phyloP scores from a whole-genome alignment of 2,329 filamentous ascomycete genomes.

The Microdochium nivale region DNA sequence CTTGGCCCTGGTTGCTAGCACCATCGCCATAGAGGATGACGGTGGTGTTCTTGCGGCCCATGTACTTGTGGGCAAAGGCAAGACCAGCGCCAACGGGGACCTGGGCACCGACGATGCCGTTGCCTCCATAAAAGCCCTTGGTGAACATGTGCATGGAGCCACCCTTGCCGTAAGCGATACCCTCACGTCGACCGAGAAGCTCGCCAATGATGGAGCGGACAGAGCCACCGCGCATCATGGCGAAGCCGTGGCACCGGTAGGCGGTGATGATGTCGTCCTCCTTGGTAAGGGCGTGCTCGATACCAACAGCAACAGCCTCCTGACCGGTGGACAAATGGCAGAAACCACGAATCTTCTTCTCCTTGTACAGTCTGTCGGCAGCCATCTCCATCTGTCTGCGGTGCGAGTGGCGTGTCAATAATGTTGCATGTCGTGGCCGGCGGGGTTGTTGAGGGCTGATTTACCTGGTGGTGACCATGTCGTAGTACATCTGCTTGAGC shows the following conservation, averaged over 20 bases:
- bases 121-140: constrained; percentile 95
- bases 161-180: constrained; percentile 97
- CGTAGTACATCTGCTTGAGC: constrained; percentile 97
- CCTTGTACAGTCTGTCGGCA: constrained; percentile 97
- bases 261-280: constrained; percentile 93
- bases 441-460: constrained; percentile 17
- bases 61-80: constrained; percentile 95
- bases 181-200: constrained; percentile 86
- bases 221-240: constrained; percentile 86
- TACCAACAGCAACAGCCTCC: constrained; percentile 93
- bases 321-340: constrained; percentile 97
- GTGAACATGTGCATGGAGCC: constrained; percentile 99
- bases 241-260: constrained; percentile 98
- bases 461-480: constrained; percentile 93
- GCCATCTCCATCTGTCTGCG: constrained; percentile 98
- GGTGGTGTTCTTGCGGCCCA: constrained; percentile 73
- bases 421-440: constrained; percentile 5
- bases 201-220: constrained; percentile 94
- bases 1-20: constrained; percentile 97
- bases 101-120: constrained; percentile 98
- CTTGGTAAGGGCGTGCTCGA: constrained; percentile 90
- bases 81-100: constrained; percentile 95
- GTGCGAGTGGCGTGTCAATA: constrained; percentile 1
- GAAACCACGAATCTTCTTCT: constrained; percentile 99
- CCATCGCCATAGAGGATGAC: constrained; percentile 95